Conservation (phyloP, 2,329 filamentous ascomycete genomes). For the Diaporthe ampelina region DNA sequence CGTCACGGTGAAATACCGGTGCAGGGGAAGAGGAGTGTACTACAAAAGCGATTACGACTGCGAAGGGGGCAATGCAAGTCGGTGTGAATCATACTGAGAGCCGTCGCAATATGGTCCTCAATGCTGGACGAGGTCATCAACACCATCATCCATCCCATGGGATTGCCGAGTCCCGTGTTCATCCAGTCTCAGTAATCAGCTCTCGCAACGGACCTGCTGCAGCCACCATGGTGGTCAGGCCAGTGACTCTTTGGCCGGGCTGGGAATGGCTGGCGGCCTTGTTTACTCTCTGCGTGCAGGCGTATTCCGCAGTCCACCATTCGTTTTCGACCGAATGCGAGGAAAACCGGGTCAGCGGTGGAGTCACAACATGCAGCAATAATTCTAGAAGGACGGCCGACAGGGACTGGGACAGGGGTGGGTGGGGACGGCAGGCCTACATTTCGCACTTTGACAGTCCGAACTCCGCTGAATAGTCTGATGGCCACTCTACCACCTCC, state of each 20-base stretch:
- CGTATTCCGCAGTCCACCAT: background rate
- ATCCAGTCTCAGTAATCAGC: slow-evolving; percentile 5
- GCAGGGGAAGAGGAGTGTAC: background rate
- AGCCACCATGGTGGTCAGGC: background rate
- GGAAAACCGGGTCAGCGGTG: slow-evolving; percentile 19
- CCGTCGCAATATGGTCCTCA: background rate
- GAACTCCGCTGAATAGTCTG: slow-evolving; percentile 16
- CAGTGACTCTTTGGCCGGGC: slow-evolving; percentile 1
- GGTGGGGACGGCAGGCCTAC: slow-evolving; percentile 5
- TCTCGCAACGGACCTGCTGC: background rate
- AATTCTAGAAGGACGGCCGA: slow-evolving; percentile 18
- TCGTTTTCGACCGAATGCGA: background rate
- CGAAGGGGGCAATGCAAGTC: background rate
- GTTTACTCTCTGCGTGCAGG: background rate
- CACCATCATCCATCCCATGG: background rate
- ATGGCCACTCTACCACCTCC: background rate
- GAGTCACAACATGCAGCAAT: background rate
- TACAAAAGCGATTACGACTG: background rate
- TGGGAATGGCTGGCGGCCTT: background rate
- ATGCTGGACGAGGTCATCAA: background rate
- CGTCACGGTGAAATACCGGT: background rate
- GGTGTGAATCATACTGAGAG: background rate
- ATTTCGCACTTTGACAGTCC: slow-evolving; percentile 19
- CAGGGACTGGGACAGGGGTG: background rate
- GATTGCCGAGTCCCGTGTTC: background rate